Conservation (phyloP, 345 rosid species). For the Eucalyptus melliodora region DNA sequence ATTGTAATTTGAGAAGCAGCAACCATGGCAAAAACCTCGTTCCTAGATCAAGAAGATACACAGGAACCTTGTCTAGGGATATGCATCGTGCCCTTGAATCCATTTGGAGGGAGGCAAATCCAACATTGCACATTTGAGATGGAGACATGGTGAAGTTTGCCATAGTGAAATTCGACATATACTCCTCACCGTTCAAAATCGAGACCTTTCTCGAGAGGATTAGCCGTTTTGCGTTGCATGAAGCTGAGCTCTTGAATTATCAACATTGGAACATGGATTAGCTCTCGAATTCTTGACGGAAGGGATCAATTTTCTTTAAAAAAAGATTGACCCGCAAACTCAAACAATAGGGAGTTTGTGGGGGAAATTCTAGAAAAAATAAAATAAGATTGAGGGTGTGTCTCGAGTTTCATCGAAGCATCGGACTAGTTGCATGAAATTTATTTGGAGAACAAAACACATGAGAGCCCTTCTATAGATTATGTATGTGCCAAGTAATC, state of each 20-base stretch:
- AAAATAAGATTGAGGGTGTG: not conserved
- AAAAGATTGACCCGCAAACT: not conserved
- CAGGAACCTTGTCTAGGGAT: not conserved
- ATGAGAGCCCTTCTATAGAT: not conserved
- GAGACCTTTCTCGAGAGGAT: not conserved
- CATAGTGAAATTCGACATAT: not conserved
- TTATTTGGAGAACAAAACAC: not conserved
- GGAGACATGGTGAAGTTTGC: not conserved
- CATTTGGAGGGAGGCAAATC: not conserved
- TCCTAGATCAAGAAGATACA: not conserved
- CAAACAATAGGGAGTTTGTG: not conserved
- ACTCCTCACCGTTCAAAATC: fast-evolving
- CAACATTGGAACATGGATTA: not conserved
- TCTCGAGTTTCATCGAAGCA: not conserved
- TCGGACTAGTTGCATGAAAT: not conserved
- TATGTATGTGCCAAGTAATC: not conserved
- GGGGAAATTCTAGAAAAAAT: not conserved
- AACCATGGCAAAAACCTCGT: not conserved
- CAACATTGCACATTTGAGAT: not conserved
- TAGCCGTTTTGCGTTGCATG: fast-evolving
- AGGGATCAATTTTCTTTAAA: not conserved
- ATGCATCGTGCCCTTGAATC: not conserved
- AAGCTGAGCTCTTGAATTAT: not conserved
- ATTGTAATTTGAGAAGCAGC: not conserved
- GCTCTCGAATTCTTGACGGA: not conserved